Conservation (phyloP, 1,284 basidiomycete genomes). For the Austroboletus olivaceoglutinosus region DNA sequence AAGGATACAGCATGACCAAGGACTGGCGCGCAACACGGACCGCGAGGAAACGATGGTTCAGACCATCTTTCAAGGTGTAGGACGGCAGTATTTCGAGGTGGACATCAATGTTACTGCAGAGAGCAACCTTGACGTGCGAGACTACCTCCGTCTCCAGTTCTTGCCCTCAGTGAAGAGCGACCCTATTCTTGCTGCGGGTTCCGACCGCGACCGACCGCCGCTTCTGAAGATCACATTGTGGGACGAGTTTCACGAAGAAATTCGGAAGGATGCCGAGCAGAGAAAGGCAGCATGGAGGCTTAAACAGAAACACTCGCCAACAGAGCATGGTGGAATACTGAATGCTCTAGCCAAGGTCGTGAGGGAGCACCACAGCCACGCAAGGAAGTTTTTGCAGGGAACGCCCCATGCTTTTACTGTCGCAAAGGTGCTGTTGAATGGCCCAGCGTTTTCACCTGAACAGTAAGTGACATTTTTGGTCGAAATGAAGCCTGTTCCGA, state of each 20-base stretch:
- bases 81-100: slow-evolving; percentile 9
- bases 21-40: background rate
- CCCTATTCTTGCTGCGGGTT: background rate
- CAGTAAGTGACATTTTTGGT: slow-evolving; percentile 1
- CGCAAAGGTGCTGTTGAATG: slow-evolving; percentile 3
- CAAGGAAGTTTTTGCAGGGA: background rate
- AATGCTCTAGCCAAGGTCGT: background rate
- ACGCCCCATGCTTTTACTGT: slow-evolving; percentile 1
- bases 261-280: slow-evolving; percentile 3
- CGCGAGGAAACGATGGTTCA: slow-evolving; percentile 3
- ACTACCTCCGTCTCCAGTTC: slow-evolving; percentile 3
- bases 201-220: background rate
- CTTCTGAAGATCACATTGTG: slow-evolving; percentile 9
- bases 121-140: background rate
- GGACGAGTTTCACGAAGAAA: slow-evolving; percentile 4
- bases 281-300: background rate
- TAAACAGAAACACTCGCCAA: background rate
- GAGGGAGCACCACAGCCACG: background rate
- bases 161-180: background rate
- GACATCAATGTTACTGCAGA: background rate
- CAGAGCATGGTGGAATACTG: slow-evolving; percentile 1
- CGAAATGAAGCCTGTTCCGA: background rate
- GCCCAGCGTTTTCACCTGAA: background rate
- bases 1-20: background rate
- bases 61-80: slow-evolving; percentile 1